Percentiles rank a stretch among this genome's conserved stretches.
Evolutionary conservation across 2,329 filamentous ascomycete genomes (phyloP).

Genomic region (Fusarium vanettenii): DNA sequence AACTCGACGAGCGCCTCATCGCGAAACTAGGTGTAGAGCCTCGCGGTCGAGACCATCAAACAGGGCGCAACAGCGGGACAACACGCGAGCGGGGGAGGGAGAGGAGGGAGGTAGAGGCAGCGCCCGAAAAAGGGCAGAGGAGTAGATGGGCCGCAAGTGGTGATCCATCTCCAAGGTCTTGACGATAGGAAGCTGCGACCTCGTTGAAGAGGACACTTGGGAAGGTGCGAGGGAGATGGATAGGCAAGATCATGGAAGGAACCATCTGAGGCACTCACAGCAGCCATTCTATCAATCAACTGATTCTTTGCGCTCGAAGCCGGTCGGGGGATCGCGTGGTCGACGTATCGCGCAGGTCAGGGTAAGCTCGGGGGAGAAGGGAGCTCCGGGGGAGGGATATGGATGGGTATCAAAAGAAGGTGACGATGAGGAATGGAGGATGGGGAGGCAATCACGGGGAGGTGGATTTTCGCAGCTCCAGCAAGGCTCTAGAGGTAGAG

Average conservation of each 20-base stretch:
- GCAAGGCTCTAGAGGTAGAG: slow-evolving; percentile 45
- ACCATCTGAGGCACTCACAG: slow-evolving; percentile 51
- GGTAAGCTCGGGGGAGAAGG: slow-evolving; percentile 30
- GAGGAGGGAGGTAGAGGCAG: slow-evolving; percentile 1
- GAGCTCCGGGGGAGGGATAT: slow-evolving; percentile 37
- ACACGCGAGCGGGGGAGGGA: slow-evolving; percentile 36
- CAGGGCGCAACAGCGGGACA: slow-evolving; percentile 36
- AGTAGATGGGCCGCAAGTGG: not conserved
- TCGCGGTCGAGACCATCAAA: slow-evolving; percentile 28
- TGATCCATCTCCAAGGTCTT: not conserved
- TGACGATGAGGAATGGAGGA: slow-evolving; percentile 44
- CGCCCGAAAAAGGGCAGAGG: not conserved
- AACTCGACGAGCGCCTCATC: slow-evolving; percentile 8
- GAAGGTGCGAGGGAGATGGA: slow-evolving; percentile 15
- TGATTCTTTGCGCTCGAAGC: slow-evolving; percentile 44
- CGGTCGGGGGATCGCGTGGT: slow-evolving; percentile 32
- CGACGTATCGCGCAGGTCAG: slow-evolving; percentile 31
- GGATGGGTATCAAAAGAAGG: slow-evolving; percentile 50
- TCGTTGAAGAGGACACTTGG: slow-evolving; percentile 2
- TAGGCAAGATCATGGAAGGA: slow-evolving; percentile 27
- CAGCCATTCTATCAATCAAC: slow-evolving; percentile 56
- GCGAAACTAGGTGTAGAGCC: slow-evolving; percentile 25
- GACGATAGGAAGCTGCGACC: slow-evolving; percentile 7
- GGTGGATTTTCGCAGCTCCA: slow-evolving; percentile 49
- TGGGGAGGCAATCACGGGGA: slow-evolving; percentile 45